A percentile compares a stretch with the other conserved stretches of the same genome.
Conservation (phyloP, 2,329 filamentous ascomycete genomes). For the Thermothelomyces thermophilus region DNA sequence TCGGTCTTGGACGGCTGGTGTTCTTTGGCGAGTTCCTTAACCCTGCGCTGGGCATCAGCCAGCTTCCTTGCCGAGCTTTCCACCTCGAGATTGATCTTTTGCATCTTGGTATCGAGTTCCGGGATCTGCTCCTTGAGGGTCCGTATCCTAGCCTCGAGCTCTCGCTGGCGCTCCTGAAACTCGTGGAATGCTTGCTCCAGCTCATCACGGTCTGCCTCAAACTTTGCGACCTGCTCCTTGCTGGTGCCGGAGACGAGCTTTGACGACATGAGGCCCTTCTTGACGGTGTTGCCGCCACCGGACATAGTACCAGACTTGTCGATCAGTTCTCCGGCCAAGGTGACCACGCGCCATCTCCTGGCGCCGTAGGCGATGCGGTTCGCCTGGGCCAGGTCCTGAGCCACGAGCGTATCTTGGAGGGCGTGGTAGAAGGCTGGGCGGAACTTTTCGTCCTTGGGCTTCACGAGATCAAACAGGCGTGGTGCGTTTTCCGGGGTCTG, state of each 20-base stretch:
- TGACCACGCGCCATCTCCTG: constrained; percentile 92
- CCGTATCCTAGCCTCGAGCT: constrained; percentile 67
- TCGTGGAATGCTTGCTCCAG: constrained; percentile 76
- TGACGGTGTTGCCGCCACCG: constrained; percentile 85
- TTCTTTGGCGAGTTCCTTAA: constrained; percentile 76
- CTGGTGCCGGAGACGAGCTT: constrained; percentile 83
- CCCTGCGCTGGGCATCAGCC: constrained; percentile 72
- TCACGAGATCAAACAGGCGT: constrained; percentile 86
- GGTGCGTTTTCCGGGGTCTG: constrained; percentile 89
- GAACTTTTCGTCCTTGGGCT: constrained; percentile 81
- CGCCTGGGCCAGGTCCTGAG: constrained; percentile 86
- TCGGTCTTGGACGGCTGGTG: constrained; percentile 76
- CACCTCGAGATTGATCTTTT: constrained; percentile 83
- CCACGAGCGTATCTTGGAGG: constrained; percentile 90
- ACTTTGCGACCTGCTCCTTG: constrained; percentile 80
- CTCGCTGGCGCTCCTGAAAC: constrained; percentile 77
- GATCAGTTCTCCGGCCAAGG: constrained; percentile 88
- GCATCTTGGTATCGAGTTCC: constrained; percentile 78
- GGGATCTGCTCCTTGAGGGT: constrained; percentile 74
- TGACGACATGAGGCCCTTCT: constrained; percentile 92
- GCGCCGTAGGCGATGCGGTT: constrained; percentile 95
- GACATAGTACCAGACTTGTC: constrained; percentile 99
- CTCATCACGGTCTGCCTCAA: constrained; percentile 79
- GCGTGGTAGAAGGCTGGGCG: constrained; percentile 90
- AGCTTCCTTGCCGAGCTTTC: constrained; percentile 82